Conservation (phyloP, 2,329 filamentous ascomycete genomes). For the Aspergillus neotritici region DNA sequence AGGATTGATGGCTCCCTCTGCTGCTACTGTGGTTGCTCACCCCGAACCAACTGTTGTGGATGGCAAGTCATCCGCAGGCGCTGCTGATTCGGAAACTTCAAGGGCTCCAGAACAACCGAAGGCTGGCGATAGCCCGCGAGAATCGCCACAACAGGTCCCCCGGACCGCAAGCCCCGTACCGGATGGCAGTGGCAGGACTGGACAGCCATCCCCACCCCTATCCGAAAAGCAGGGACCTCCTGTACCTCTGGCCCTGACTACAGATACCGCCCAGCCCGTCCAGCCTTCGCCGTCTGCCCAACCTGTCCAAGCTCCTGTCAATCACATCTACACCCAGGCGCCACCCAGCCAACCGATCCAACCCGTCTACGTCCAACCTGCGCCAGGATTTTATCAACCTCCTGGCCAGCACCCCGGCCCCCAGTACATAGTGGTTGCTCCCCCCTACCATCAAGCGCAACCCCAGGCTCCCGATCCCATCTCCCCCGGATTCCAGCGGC, state of each 20-base stretch:
- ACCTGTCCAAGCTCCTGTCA: no score
- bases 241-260: no score
- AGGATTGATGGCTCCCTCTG: neutral
- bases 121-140: neutral
- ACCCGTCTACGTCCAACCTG: constrained; percentile 12
- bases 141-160: neutral
- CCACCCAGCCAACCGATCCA: constrained; percentile 4
- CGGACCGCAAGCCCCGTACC: no score
- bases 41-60: constrained; percentile 2
- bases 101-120: neutral
- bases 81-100: no score
- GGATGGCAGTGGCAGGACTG: no score
- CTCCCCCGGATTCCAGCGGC: constrained; percentile 57
- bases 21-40: no score
- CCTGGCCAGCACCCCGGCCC: constrained; percentile 20
- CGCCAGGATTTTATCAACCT: constrained; percentile 39
- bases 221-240: no score
- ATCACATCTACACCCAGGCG: no score
- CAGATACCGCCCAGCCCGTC: no score
- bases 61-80: neutral
- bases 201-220: no score
- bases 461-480: constrained; percentile 56
- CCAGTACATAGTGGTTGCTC: constrained; percentile 54
- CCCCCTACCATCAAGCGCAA: constrained; percentile 46
- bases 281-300: no score